These are phyloP conservation scores for Syncephalastrum racemosum DNA, from an alignment of 371 early-diverging fungal species.

Conservation along the genomic window DNA sequence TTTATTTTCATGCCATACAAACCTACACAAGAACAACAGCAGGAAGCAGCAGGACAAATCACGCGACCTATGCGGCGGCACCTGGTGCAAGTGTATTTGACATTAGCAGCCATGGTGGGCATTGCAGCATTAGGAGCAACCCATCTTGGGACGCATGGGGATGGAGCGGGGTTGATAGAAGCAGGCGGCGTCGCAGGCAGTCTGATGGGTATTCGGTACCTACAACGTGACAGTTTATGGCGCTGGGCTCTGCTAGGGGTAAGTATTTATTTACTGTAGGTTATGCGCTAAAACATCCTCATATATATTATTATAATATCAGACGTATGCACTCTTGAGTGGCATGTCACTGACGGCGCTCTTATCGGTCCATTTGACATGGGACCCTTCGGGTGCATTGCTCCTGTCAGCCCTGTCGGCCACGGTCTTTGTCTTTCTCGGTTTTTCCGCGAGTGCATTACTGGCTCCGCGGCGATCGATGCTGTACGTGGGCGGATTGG, in stretches of 20 bases:
- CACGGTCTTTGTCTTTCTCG: slow-evolving; percentile 52
- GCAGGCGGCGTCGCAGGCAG: slow-evolving; percentile 25
- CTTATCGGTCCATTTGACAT: slow-evolving; percentile 21
- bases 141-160: slow-evolving; percentile 11
- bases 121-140: slow-evolving; percentile 30
- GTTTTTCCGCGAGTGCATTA: slow-evolving; percentile 49
- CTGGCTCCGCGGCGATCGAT: slow-evolving; percentile 43
- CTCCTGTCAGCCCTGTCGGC: slow-evolving; percentile 37
- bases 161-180: slow-evolving; percentile 14
- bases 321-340: slow-evolving; percentile 41
- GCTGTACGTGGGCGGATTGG: slow-evolving; percentile 48
- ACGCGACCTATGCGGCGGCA: slow-evolving; percentile 46
- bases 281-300: not conserved
- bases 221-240: slow-evolving; percentile 17
- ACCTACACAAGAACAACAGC: not conserved
- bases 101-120: slow-evolving; percentile 52
- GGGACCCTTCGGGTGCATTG: slow-evolving; percentile 38
- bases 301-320: not conserved
- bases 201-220: slow-evolving; percentile 25
- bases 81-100: slow-evolving; percentile 48
- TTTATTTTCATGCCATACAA: not conserved
- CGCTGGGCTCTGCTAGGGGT: slow-evolving; percentile 38
- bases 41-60: slow-evolving; percentile 14
- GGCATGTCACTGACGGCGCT: slow-evolving; percentile 37
- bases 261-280: not conserved